These are phyloP conservation scores for Tephrocybe sp. DNA, from an alignment of 768 basidiomycete genomes.

Conservation along the genomic window DNA sequence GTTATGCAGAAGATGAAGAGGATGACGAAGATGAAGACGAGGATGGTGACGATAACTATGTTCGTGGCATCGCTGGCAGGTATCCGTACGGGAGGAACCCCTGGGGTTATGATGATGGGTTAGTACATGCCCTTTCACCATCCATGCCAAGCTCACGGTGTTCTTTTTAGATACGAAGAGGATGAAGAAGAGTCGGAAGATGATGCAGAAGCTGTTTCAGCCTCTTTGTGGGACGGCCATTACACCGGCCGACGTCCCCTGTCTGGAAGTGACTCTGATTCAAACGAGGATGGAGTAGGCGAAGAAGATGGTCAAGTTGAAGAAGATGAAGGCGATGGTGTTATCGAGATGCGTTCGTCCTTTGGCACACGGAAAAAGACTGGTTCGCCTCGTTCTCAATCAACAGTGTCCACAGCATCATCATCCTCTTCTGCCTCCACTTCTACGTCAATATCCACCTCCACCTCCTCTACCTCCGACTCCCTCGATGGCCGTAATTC, in stretches of 20 bases:
- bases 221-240: conserved; percentile 23
- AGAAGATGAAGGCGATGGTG: conserved; percentile 42
- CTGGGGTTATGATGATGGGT: conserved; percentile 66
- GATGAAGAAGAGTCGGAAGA: conserved; percentile 58
- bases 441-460: conserved; percentile 24
- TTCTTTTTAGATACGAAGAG: conserved; percentile 59
- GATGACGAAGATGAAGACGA: conserved; percentile 23
- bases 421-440: conserved; percentile 40
- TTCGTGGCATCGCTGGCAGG: conserved; percentile 11
- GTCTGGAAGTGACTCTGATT: conserved; percentile 42
- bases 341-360: conserved; percentile 63
- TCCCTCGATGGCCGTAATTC: conserved; percentile 16
- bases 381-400: conserved; percentile 39
- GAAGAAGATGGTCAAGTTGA: conserved; percentile 29
- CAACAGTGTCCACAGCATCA: conserved; percentile 43
- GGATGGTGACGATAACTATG: conserved; percentile 11
- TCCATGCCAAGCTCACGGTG: conserved; percentile 5
- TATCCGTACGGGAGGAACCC: conserved; percentile 23
- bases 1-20: conserved; percentile 19
- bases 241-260: conserved; percentile 23
- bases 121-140: conserved; percentile 26
- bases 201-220: conserved; percentile 30
- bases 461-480: conserved; percentile 25
- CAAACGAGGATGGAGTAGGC: conserved; percentile 29
- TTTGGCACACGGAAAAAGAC: conserved; percentile 10